Evolutionary conservation across 768 basidiomycete genomes (phyloP), one percentile per base, ranked within the genome.

Genomic region (Lenzites betulinus): DNA sequence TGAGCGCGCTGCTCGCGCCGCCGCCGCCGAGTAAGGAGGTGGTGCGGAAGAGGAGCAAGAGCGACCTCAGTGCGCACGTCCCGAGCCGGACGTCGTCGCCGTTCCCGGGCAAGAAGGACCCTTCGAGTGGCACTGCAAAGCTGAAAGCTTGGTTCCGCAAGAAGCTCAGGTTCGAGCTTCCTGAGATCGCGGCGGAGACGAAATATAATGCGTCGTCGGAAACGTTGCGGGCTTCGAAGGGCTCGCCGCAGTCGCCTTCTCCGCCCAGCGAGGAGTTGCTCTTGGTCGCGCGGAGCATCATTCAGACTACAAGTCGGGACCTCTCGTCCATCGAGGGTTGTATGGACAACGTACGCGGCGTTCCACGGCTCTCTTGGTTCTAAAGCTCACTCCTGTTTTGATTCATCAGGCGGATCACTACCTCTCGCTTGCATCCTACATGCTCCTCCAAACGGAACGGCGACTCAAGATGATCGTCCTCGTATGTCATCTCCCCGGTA

Each of bases 91-190:
- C 41, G 41, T 56, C 41, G 25, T 66, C 53, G 46, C 54, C 60
- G 12, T 55, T 41, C 25, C 63, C 59, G 38, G 48, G 6, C 22
- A 59, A 55, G 46, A 67, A 70, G 39, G 66, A 66, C 2, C 39
- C 60, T 2, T 62, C 65, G 52, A 68, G 75, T 16, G 78, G 80
- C 15, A 74, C 81, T 5, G 78, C 81, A 47, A 83, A 78, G 63
- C 69, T 89, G 46, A 87, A 83, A 64, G 78, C 81, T 5, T 89
- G 88, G 88, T 72, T 86, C 67, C 84, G 80, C 73, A 83, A 81
- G 63, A 87, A 87, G 62, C 76, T 88, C 28, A 64, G 74, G 8
- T 59, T 54, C 44, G 58, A 57, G 52, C 41, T 46, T 20, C 55
- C 36, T 28, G 63, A 64, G 20, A 28, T 48, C 13, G 43, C 51